Evolutionary conservation across 2,329 filamentous ascomycete species (phyloP).

Genomic region (Phyllosticta ampelicida): DNA sequence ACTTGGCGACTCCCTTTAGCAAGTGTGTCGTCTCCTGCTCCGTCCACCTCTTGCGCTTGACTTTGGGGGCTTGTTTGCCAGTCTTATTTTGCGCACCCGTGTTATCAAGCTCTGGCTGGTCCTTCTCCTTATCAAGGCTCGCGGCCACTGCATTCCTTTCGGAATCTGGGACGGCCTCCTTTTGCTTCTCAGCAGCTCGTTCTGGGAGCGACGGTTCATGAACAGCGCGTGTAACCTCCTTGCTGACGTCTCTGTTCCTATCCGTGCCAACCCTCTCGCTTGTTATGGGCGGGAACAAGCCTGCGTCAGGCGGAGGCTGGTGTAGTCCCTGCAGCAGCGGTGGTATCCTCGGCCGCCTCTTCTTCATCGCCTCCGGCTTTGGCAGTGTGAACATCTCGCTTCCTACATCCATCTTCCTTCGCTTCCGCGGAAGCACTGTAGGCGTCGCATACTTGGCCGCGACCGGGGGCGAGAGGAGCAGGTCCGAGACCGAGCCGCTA

Average conservation of each 20-base stretch:
- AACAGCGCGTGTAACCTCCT: conserved; percentile 6
- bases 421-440: not conserved
- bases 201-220: not conserved
- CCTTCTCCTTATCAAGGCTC: not conserved
- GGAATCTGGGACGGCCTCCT: not conserved
- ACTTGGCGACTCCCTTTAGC: conserved; percentile 47
- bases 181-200: not conserved
- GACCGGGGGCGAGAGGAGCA: conserved; percentile 3
- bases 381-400: conserved; percentile 20
- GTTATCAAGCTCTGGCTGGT: not conserved
- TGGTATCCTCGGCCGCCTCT: conserved; percentile 31
- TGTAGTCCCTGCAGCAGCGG: conserved; percentile 49
- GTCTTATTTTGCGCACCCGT: not conserved
- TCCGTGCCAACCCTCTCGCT: conserved; percentile 25
- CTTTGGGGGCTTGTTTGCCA: not conserved
- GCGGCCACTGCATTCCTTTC: not conserved
- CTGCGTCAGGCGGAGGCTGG: conserved; percentile 52
- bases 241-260: conserved; percentile 12
- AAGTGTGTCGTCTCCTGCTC: conserved; percentile 51
- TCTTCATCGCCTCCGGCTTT: conserved; percentile 26
- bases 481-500: not conserved
- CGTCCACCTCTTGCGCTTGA: conserved; percentile 45
- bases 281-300: conserved; percentile 50
- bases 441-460: not conserved
- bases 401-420: not conserved